Base-by-base conservation (phyloP, 352 stramenopile genomes). In the Pythium dissotocum region DNA sequence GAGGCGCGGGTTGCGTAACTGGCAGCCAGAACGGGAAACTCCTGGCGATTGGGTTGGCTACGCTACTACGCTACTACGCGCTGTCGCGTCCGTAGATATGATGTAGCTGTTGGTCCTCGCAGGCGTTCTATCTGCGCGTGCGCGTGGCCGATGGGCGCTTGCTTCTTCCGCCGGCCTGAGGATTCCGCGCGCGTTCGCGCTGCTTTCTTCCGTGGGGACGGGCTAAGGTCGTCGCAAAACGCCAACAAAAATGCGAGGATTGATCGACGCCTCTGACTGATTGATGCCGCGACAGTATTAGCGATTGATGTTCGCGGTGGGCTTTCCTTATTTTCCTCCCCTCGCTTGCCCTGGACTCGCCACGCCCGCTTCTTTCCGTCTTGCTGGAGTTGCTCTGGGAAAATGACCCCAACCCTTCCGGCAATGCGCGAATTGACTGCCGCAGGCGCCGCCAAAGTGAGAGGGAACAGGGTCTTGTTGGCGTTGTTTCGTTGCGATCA, bases 401-500 rank as follows among this genome's bases (percentile, higher is more conserved):
- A 18, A 35, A 40, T 21, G 21, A 18, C 46, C 46, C 18, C 46
- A 53, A 53, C 46, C 46, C 46, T 53, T 53, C 46, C 46, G 21
- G 46, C 46, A 53, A 53, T 44, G 36, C 36, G 36, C 36, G 36
- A 44, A 44, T 53, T 53, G 46, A 53, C 46, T 53, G 46, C 18
- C 21, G 21, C 21, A 0, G 21, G 0, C 21, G 21, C 21, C 21
- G 21, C 46, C 7, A 44, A 53, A 28, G 46, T 53, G 46, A 28
- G n/a, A 53, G 46, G 46, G 46, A 53, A 53, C 46, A 53, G 21
- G 36, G 36, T 44, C 36, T 44, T 16, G 36, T 12, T 44, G 8
- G 36, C 18, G 46, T 53, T 53, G 46, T 53, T 53, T 53, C 21
- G 46, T 53, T 53, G 46, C 46, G 46, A 53, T 53, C n/a, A n/a